Percentiles rank a stretch among this genome's conserved stretches.
Conservation (phyloP, 2,329 filamentous ascomycete genomes). For the Ophiostoma triangulosporum region DNA sequence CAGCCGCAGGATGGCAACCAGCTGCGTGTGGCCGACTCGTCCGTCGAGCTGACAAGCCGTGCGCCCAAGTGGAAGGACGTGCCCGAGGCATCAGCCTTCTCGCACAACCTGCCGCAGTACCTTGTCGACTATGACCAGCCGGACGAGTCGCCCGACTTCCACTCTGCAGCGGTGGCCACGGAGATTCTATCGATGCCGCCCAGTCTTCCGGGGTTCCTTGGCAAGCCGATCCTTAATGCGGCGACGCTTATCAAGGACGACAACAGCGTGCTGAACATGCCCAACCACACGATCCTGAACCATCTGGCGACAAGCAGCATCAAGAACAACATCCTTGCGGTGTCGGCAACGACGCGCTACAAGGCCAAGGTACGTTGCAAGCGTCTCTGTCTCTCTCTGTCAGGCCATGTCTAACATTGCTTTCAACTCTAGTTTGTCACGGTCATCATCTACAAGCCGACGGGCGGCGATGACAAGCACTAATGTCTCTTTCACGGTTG, state of each 20-base stretch:
- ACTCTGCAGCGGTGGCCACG: conserved; percentile 60
- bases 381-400: background rate
- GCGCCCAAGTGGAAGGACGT: conserved; percentile 41
- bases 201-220: conserved; percentile 75
- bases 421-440: conserved; percentile 90
- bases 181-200: conserved; percentile 74
- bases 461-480: conserved; percentile 38
- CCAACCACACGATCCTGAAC: conserved; percentile 93
- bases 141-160: conserved; percentile 63
- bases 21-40: conserved; percentile 2
- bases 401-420: background rate
- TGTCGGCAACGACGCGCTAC: conserved; percentile 94
- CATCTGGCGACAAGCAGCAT: conserved; percentile 96
- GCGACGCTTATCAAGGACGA: conserved; percentile 91
- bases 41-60: conserved; percentile 16
- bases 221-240: conserved; percentile 88
- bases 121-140: conserved; percentile 75
- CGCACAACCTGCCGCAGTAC: conserved; percentile 66
- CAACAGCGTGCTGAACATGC: conserved; percentile 91
- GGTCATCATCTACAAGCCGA: conserved; percentile 94
- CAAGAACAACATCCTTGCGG: conserved; percentile 88
- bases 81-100: conserved; percentile 47
- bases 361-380: conserved; percentile 63
- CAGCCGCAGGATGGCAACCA: background rate
- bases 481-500: background rate